A percentile compares a stretch with the other conserved stretches of the same genome.
Conservation (phyloP, 2,329 filamentous ascomycete genomes). For the Cladophialophora chaetospira region DNA sequence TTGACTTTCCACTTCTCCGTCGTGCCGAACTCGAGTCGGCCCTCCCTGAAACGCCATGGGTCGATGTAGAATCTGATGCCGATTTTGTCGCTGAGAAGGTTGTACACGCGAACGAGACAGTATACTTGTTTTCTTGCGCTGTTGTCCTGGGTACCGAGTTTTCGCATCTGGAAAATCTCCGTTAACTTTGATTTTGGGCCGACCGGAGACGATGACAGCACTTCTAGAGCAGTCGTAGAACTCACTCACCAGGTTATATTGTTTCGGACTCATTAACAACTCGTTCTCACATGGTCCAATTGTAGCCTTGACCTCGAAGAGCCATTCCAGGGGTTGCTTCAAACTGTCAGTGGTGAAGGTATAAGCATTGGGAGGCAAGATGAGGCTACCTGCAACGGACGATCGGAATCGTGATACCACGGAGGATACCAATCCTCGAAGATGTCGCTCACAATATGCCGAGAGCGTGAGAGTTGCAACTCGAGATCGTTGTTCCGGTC, state of each 20-base stretch:
- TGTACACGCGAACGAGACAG: conserved; percentile 18
- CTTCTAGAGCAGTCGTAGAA: background rate
- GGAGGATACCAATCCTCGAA: conserved; percentile 16
- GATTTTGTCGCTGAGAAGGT: conserved; percentile 13
- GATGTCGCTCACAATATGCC: conserved; percentile 7
- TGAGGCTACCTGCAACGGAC: background rate
- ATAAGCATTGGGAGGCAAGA: background rate
- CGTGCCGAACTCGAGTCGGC: conserved; percentile 12
- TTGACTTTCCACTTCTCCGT: conserved; percentile 19
- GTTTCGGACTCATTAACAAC: conserved; percentile 24
- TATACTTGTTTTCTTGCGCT: conserved; percentile 4
- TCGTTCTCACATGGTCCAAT: conserved; percentile 22
- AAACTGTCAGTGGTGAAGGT: conserved; percentile 2
- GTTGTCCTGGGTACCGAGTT: conserved; percentile 5
- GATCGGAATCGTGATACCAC: conserved; percentile 8
- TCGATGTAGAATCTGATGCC: conserved; percentile 19
- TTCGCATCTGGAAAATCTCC: conserved; percentile 10
- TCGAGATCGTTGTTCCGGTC: conserved; percentile 12
- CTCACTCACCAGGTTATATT: conserved; percentile 21
- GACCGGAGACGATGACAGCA: background rate
- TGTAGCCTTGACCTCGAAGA: conserved; percentile 27
- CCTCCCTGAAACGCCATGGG: conserved; percentile 18
- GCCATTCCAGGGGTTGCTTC: conserved; percentile 17
- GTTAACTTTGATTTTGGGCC: background rate
- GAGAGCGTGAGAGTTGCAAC: background rate